Conservation (phyloP, 2,329 filamentous ascomycete genomes). For the Fusarium sublunatum region DNA sequence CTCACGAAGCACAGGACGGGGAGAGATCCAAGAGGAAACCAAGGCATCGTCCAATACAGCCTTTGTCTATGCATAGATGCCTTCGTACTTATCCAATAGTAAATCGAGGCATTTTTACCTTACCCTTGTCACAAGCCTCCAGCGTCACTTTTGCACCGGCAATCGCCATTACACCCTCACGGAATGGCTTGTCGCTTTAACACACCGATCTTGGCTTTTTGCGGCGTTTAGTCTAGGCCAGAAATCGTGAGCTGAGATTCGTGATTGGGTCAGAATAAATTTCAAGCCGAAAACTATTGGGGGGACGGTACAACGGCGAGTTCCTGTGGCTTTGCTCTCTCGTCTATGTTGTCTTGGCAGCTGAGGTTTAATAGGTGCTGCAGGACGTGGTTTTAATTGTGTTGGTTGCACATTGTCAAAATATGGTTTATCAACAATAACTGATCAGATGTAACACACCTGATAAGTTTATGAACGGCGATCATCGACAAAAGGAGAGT, state of each 20-base stretch:
- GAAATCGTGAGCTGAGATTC: neutral
- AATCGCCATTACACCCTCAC: conserved; percentile 23
- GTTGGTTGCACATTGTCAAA: neutral
- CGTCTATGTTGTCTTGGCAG: conserved; percentile 12
- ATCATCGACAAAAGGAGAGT: conserved; percentile 20
- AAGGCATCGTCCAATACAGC: neutral
- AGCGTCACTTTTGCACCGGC: conserved; percentile 27
- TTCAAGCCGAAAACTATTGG: conserved; percentile 4
- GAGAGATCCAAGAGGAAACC: conserved; percentile 11
- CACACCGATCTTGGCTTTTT: conserved; percentile 18
- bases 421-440: conserved; percentile 9
- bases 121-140: conserved; percentile 26
- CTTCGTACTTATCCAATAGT: conserved; percentile 8
- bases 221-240: neutral
- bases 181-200: conserved; percentile 5
- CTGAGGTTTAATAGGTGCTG: conserved; percentile 7
- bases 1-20: conserved; percentile 5
- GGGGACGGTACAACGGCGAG: conserved; percentile 20
- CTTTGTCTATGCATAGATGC: neutral
- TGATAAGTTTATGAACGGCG: neutral
- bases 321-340: conserved; percentile 28
- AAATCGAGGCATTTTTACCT: conserved; percentile 1
- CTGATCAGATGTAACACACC: conserved; percentile 20
- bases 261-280: conserved; percentile 8
- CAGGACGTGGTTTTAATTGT: conserved; percentile 8